phyloP scores from a whole-genome alignment of 306 rosid species.

The Lathyrus oleraceus region DNA sequence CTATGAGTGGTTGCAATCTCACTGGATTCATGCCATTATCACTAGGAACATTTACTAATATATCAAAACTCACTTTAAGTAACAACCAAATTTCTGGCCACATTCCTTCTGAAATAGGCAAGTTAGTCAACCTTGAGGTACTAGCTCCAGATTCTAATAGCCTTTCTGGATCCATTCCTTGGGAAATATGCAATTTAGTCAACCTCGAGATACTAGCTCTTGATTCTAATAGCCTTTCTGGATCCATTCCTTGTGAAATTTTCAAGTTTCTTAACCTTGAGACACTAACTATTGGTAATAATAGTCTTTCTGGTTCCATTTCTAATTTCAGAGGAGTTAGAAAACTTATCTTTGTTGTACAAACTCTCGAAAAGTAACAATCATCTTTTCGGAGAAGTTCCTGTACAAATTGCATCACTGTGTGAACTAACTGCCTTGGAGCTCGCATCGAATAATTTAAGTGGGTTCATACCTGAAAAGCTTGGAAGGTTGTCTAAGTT shows the following conservation, averaged over 20 bases:
- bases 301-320: too few species aligned
- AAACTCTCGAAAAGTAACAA: neutral
- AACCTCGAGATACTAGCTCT: too few species aligned
- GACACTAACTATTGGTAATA: too few species aligned
- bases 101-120: too few species aligned
- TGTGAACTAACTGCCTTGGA: neutral
- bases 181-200: rapidly evolving
- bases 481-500: neutral
- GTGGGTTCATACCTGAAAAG: neutral
- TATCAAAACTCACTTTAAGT: rapidly evolving
- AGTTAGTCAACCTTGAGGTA: too few species aligned
- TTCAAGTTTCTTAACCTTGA: neutral
- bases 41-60: neutral
- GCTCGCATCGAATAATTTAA: neutral
- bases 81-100: neutral
- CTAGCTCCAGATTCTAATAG: too few species aligned
- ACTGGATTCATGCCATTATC: neutral
- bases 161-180: too few species aligned
- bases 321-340: neutral
- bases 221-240: rapidly evolving
- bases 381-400: neutral
- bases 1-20: neutral
- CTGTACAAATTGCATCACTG: neutral
- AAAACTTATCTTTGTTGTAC: neutral
- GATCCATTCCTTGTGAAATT: neutral